Percentiles rank a stretch among this genome's conserved stretches.
These are phyloP conservation scores for Cordyceps farinosa DNA, from an alignment of 2,329 filamentous ascomycete species.

Conservation along the genomic window DNA sequence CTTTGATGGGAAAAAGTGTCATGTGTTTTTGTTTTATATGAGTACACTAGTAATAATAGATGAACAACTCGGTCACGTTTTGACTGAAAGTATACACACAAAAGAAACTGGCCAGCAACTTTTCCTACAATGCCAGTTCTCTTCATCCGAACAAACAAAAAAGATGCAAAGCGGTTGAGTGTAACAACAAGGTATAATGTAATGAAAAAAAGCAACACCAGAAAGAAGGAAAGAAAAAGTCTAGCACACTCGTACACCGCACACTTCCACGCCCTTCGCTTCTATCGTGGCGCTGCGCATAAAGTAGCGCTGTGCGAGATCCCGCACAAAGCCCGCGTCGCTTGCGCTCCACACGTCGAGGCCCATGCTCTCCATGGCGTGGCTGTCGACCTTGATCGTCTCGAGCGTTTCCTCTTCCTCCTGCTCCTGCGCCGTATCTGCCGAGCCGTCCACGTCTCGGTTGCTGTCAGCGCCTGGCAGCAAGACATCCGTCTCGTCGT, in stretches of 20 bases:
- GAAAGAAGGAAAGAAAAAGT: slow-evolving; percentile 8
- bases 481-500: slow-evolving; percentile 32
- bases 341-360: slow-evolving; percentile 72
- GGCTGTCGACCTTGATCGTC: slow-evolving; percentile 55
- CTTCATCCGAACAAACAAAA: no score
- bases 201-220: background rate
- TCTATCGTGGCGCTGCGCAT: slow-evolving; percentile 59
- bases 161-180: no score
- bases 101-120: no score
- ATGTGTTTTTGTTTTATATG: no score
- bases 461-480: slow-evolving; percentile 27
- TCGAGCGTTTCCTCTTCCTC: slow-evolving; percentile 22
- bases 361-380: slow-evolving; percentile 67
- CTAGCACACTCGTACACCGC: slow-evolving; percentile 66
- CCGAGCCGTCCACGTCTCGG: slow-evolving; percentile 25
- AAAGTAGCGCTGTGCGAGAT: slow-evolving; percentile 64
- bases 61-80: no score
- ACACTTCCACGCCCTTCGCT: slow-evolving; percentile 69
- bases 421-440: background rate
- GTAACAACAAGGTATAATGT: background rate
- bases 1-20: no score
- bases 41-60: no score
- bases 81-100: no score
- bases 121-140: no score
- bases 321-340: slow-evolving; percentile 66